Base-by-base conservation (phyloP, 164 flowering plant genomes). In the Aristolochia fimbriata region DNA sequence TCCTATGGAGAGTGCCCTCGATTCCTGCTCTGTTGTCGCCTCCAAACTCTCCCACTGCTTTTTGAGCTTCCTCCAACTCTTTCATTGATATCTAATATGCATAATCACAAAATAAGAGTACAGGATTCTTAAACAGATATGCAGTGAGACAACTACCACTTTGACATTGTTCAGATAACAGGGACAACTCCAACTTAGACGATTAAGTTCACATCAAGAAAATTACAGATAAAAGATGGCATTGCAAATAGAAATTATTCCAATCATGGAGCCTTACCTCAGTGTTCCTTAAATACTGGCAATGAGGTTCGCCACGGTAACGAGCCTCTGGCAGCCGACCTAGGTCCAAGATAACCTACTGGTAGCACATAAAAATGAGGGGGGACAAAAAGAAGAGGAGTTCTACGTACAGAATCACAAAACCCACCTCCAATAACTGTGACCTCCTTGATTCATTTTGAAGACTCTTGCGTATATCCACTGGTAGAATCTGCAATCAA, bases 11-110 rank as follows among this genome's bases (percentile, higher is more conserved):
- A 41, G 87, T 83, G 43, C 89, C 87, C 67, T 76, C 84, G 68
- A 86, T 84, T 37, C 89, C 89, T 61, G 86, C 87, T 72, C 89
- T 77, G 68, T 83, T 86, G 65, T 86, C 89, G 57, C 72, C 80
- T 24, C 84, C 85, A 72, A 86, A 79, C 51, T 83, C 80, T 60
- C 89, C 89, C 71, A 86, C 70, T 70, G 81, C 83, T 65, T 68
- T 75, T 63, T 78, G 77, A 69, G 85, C 87, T 68, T 77, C 71
- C 68, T 83, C 84, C 70, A 86, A 67, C 67, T 86, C 92, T 71
- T 77, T 30, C 64, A 67, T 41, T 17, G 87, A 80, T 51, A 86
- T 84, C 92, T 83, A 58, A 53, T 57, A 37, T 61, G 67, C 70
- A 22, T 62, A 24, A 57, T 22, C 17, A 20, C 0, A 24, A 17